Evolutionary conservation across 768 basidiomycete species (phyloP), one percentile per base, ranked within the genome.

Genomic region (Mycena metata): DNA sequence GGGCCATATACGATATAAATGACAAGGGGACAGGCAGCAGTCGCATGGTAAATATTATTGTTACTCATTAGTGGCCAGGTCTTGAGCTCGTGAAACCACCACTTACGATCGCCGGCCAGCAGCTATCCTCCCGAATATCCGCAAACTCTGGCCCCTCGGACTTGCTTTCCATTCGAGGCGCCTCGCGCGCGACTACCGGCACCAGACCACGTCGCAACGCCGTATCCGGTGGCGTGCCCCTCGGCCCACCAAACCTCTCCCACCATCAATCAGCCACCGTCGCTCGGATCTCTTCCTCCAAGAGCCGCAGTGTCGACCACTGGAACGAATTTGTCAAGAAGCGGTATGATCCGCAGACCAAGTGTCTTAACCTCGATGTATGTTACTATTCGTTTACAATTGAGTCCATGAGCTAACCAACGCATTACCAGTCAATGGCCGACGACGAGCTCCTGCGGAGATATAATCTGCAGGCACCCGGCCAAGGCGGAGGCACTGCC

Each of bases 331-430:
- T 95, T 73, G 90, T 96, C 43, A 79, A 88, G 69, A 88, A 83
- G 67, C 86, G 95, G 57, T 96, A 89, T 85, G 90, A 93, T 78
- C 76, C 89, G 2, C 88, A 92, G 55, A 76, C 81, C 4, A 88
- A 85, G 71, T 94, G 90, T 76, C 83, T 96, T 45, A 93, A 96
- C 76, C 88, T 96, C 60, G 92, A 94, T 84, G 95, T 94, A 77
- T 79, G 92, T 81, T 26, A 45, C 39, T 16, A 35, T 23, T 19
- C 13, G 21, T 26, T 10, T 50, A 45, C 41, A 42, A 42, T 35
- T 30, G 19, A 24, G n/a, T 52, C 36, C 66, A 60, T 57, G 51
- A 69, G n/a, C 21, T 54, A 13, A 24, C 63, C 76, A 63, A 49
- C 72, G 70, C 71, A 36, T 74, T 72, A 69, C 36, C 69, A 96